Percentiles rank a stretch among this genome's conserved stretches.
Conservation (phyloP, 2,329 filamentous ascomycete genomes). For the Exophiala oligosperma region DNA sequence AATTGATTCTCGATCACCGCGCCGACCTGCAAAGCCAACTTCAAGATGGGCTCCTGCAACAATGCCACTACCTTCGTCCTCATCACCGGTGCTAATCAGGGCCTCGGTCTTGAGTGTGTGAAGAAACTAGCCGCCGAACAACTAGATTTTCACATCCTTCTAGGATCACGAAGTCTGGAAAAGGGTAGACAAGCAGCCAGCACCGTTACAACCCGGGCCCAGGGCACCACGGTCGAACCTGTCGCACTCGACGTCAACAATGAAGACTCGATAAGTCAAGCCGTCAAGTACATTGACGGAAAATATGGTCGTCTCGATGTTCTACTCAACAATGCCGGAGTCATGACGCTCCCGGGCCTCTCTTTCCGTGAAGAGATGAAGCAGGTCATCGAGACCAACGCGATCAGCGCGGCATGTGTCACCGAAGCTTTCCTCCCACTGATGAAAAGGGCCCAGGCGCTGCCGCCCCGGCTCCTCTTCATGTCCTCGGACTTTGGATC, state of each 20-base stretch:
- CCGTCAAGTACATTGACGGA: constrained; percentile 18
- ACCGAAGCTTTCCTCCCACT: constrained; percentile 24
- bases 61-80: constrained; percentile 9
- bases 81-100: constrained; percentile 25
- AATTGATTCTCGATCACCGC: too few species aligned
- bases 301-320: constrained; percentile 25
- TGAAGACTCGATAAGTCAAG: constrained; percentile 19
- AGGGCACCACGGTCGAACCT: constrained; percentile 12
- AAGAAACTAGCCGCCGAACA: constrained; percentile 34
- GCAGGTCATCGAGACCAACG: constrained; percentile 26
- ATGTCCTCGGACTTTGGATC: constrained; percentile 23
- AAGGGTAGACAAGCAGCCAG: constrained; percentile 35
- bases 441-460: constrained; percentile 16
- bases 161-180: constrained; percentile 35
- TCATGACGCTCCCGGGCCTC: constrained; percentile 1
- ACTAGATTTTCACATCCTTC: constrained; percentile 35
- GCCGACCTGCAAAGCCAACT: too few species aligned
- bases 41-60: too few species aligned
- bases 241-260: constrained; percentile 17
- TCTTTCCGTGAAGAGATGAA: constrained; percentile 15
- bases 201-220: constrained; percentile 5
- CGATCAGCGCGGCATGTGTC: constrained; percentile 11
- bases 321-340: constrained; percentile 28
- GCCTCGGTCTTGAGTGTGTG: constrained; percentile 22
- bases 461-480: constrained; percentile 23